A percentile compares a stretch with the other conserved stretches of the same genome.
Conservation (phyloP, 495 filamentous ascomycete genomes). For the Aspergillus ellipticus region DNA sequence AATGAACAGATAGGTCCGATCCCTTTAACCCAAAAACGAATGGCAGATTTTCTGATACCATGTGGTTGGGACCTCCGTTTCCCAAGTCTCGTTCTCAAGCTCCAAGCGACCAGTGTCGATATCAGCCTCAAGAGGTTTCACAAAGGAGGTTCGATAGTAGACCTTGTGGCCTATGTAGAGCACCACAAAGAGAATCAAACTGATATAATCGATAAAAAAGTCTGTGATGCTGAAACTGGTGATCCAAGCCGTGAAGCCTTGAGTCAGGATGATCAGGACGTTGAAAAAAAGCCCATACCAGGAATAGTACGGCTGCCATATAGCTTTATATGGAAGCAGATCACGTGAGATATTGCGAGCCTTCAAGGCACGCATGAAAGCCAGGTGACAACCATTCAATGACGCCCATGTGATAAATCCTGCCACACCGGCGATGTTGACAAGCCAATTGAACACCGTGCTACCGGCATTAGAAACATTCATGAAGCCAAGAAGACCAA, state of each 20-base stretch:
- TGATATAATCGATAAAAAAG: conserved; percentile 62
- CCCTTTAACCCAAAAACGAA: conserved; percentile 20
- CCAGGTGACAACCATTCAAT: conserved; percentile 56
- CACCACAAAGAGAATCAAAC: conserved; percentile 57
- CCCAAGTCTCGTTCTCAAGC: conserved; percentile 43
- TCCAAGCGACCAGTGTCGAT: conserved; percentile 43
- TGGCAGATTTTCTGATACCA: conserved; percentile 32
- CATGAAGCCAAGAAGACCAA: conserved; percentile 52
- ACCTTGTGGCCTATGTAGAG: conserved; percentile 59
- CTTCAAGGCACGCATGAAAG: conserved; percentile 57
- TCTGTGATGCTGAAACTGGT: conserved; percentile 50
- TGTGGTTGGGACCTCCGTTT: conserved; percentile 39
- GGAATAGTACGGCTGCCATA: conserved; percentile 56
- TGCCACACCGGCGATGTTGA: conserved; percentile 62
- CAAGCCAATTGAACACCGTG: conserved; percentile 56
- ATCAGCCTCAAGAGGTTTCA: conserved; percentile 43
- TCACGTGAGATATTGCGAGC: conserved; percentile 54
- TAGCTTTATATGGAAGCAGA: conserved; percentile 55
- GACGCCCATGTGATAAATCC: conserved; percentile 66
- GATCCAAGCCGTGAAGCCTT: conserved; percentile 68
- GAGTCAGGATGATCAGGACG: conserved; percentile 60
- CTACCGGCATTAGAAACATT: conserved; percentile 42
- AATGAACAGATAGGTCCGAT: not conserved
- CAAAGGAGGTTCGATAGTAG: conserved; percentile 38
- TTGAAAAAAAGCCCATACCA: conserved; percentile 64